phyloP scores from a whole-genome alignment of 1,139 yeast species.

The Candida sp. region DNA sequence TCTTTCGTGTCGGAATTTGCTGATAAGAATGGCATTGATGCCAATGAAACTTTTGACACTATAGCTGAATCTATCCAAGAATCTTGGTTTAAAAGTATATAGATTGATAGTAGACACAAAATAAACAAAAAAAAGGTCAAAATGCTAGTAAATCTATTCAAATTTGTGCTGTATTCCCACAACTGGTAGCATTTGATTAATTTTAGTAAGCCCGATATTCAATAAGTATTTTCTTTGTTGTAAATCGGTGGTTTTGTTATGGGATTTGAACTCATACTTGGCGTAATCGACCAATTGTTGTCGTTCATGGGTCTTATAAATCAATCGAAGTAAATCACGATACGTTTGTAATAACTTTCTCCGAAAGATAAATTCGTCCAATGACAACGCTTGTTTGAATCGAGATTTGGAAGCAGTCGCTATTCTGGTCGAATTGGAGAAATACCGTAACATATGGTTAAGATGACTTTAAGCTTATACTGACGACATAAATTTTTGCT shows the following conservation, averaged over 20 bases:
- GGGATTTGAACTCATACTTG: slow-evolving; percentile 31
- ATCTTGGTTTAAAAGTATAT: slow-evolving; percentile 3
- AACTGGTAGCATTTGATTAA: slow-evolving; percentile 24
- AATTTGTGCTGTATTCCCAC: slow-evolving; percentile 13
- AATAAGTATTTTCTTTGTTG: slow-evolving; percentile 37
- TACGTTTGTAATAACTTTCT: slow-evolving; percentile 30
- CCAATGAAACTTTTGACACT: slow-evolving; percentile 5
- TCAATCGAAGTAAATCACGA: slow-evolving; percentile 28
- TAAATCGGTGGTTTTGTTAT: slow-evolving; percentile 25
- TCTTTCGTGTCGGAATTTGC: slow-evolving; percentile 4
- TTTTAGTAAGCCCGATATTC: slow-evolving; percentile 27
- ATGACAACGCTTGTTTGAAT: slow-evolving; percentile 17
- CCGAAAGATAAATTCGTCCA: slow-evolving; percentile 42
- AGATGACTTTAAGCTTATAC: background rate
- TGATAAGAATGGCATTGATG: slow-evolving; percentile 8
- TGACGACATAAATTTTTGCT: background rate
- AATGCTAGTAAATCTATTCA: background rate
- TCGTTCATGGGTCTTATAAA: slow-evolving; percentile 36
- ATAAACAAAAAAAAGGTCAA: no score
- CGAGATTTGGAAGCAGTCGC: background rate
- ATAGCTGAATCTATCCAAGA: slow-evolving; percentile 7
- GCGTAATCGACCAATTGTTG: slow-evolving; percentile 30
- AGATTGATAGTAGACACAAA: background rate
- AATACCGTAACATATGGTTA: background rate
- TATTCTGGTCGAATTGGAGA: background rate